These are phyloP conservation scores for Globisporangium heterothallicum DNA, from an alignment of 352 stramenopile genomes.

Conservation along the genomic window DNA sequence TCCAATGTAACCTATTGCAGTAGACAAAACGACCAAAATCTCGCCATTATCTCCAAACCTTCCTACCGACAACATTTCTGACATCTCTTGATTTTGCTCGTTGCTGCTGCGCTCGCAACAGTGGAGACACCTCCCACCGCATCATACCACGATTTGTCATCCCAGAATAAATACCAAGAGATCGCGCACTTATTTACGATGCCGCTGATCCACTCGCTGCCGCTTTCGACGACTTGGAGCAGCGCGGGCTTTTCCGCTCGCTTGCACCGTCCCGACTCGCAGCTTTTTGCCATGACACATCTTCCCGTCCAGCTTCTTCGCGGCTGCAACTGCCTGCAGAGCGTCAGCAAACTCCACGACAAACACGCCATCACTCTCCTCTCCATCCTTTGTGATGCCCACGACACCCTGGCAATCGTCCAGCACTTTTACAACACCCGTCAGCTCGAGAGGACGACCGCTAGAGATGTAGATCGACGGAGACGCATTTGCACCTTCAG, in stretches of 20 bases:
- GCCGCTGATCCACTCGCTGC: conserved; percentile 48
- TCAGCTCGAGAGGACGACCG: conserved; percentile 39
- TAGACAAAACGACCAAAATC: no score
- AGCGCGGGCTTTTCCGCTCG: conserved; percentile 10
- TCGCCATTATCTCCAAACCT: no score
- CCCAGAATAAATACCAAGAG: neutral
- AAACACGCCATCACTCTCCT: conserved; percentile 28
- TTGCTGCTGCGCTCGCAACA: no score
- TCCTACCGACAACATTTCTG: no score
- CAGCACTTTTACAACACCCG: conserved; percentile 35
- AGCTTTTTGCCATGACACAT: conserved; percentile 54
- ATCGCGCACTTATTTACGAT: conserved; percentile 7
- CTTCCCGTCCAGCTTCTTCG: conserved; percentile 40
- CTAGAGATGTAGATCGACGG: conserved; percentile 47
- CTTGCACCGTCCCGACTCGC: conserved; percentile 16
- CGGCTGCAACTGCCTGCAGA: conserved; percentile 29
- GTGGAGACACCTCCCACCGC: no score
- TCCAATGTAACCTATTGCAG: no score
- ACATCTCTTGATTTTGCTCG: no score
- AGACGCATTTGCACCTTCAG: conserved; percentile 1
- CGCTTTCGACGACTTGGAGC: conserved; percentile 56
- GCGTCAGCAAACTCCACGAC: conserved; percentile 51
- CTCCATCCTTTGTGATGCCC: conserved; percentile 40
- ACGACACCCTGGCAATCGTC: conserved; percentile 47
- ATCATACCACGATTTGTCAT: no score